phyloP scores from a whole-genome alignment of 768 basidiomycete genomes.

The Rubroboletus pulcherrimus region DNA sequence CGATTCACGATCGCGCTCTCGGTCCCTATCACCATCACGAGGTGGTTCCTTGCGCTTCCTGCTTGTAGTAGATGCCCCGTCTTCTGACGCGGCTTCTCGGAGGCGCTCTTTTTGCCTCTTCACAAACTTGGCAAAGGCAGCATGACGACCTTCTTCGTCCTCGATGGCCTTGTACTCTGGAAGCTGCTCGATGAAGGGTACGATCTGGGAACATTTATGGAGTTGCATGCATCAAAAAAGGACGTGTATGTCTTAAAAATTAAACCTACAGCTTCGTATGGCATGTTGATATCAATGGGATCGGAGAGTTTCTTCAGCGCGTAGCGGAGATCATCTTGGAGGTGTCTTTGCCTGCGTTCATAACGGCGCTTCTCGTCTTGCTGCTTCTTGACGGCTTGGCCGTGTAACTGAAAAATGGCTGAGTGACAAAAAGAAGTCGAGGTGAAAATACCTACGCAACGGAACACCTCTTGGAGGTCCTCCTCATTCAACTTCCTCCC shows the following conservation, averaged over 20 bases:
- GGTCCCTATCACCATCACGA: constrained; percentile 41
- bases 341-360: constrained; percentile 79
- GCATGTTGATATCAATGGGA: constrained; percentile 65
- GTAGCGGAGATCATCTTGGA: constrained; percentile 95
- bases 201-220: constrained; percentile 40
- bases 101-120: constrained; percentile 91
- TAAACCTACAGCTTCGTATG: constrained; percentile 74
- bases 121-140: constrained; percentile 84
- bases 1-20: constrained; percentile 26
- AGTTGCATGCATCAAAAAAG: not conserved
- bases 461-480: constrained; percentile 57
- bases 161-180: constrained; percentile 85
- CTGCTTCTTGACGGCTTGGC: constrained; percentile 65
- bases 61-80: constrained; percentile 76
- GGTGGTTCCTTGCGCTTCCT: constrained; percentile 75
- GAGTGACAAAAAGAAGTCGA: not conserved
- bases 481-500: constrained; percentile 43
- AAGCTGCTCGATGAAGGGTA: constrained; percentile 76
- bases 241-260: not conserved
- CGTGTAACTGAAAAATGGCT: constrained; percentile 54
- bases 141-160: constrained; percentile 78
- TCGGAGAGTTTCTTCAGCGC: constrained; percentile 88
- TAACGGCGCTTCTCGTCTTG: constrained; percentile 84
- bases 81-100: constrained; percentile 73
- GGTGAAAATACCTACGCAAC: constrained; percentile 46